Conservation (phyloP, 805 yeast genomes). For the Saturnispora sanitii region DNA sequence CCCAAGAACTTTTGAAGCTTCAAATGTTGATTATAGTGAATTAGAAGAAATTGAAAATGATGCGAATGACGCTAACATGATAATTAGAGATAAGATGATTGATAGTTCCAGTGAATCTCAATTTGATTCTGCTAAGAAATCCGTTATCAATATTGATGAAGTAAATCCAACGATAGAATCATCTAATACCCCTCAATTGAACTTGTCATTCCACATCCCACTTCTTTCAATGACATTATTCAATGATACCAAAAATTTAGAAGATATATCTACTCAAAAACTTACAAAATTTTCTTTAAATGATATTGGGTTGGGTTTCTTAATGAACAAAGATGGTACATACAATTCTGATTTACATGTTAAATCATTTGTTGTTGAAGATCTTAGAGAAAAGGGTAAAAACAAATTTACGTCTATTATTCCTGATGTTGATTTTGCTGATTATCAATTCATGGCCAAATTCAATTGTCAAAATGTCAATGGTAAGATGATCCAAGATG, state of each 20-base stretch:
- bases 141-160: neutral
- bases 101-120: conserved; percentile 11
- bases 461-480: conserved; percentile 31
- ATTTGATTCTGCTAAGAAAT: neutral
- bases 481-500: conserved; percentile 25
- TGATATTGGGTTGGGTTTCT: conserved; percentile 42
- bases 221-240: conserved; percentile 51
- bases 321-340: conserved; percentile 44
- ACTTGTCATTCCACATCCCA: conserved; percentile 51
- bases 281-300: conserved; percentile 53
- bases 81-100: conserved; percentile 21
- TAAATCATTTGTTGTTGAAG: conserved; percentile 68
- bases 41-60: conserved; percentile 50
- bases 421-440: conserved; percentile 54
- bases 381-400: conserved; percentile 49
- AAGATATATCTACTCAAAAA: conserved; percentile 30
- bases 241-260: conserved; percentile 36
- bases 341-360: conserved; percentile 53
- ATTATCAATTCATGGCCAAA: conserved; percentile 61
- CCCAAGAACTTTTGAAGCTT: conserved; percentile 41
- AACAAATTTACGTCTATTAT: conserved; percentile 75
- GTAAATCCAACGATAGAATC: neutral
- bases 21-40: conserved; percentile 32
- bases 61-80: conserved; percentile 53
- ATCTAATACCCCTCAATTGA: conserved; percentile 19